Conservation (phyloP, 1,139 yeast species). For the Yamadazyma mexicana region DNA sequence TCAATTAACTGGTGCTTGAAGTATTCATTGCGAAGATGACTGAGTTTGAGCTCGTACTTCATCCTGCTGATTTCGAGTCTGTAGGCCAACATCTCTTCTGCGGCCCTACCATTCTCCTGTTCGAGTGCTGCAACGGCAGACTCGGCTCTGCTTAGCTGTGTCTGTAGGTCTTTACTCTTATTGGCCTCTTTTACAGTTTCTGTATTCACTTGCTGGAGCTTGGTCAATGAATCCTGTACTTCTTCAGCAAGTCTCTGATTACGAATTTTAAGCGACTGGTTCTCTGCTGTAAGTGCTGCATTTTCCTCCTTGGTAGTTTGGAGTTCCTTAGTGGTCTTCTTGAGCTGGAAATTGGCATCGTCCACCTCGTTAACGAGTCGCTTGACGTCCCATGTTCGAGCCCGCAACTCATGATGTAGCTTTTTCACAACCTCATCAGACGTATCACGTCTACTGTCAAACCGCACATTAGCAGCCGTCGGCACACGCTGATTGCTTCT, state of each 20-base stretch:
- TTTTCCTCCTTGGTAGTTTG: background rate
- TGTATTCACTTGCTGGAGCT: constrained; percentile 1
- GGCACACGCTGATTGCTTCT: background rate
- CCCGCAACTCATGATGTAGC: constrained; percentile 1
- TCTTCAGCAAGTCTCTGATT: background rate
- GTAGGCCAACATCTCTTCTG: constrained; percentile 7
- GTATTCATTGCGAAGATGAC: constrained; percentile 12
- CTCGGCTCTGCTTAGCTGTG: background rate
- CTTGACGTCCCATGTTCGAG: constrained; percentile 4
- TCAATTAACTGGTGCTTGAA: constrained; percentile 7
- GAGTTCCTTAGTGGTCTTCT: background rate
- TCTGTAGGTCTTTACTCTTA: background rate
- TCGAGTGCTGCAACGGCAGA: background rate
- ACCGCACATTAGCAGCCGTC: background rate
- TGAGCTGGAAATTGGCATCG: constrained; percentile 3
- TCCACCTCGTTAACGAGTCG: constrained; percentile 4
- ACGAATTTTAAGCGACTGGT: background rate
- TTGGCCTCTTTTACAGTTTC: background rate
- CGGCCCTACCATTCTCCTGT: background rate
- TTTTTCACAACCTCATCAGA: background rate
- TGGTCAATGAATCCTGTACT: background rate
- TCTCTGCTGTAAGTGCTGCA: background rate
- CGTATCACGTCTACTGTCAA: background rate
- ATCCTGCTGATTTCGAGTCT: constrained; percentile 12
- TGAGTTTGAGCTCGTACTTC: constrained; percentile 11